Percentiles rank a stretch among this genome's conserved stretches.
phyloP scores from a whole-genome alignment of 176 grass and related monocot genomes.

The Olyra latifolia region DNA sequence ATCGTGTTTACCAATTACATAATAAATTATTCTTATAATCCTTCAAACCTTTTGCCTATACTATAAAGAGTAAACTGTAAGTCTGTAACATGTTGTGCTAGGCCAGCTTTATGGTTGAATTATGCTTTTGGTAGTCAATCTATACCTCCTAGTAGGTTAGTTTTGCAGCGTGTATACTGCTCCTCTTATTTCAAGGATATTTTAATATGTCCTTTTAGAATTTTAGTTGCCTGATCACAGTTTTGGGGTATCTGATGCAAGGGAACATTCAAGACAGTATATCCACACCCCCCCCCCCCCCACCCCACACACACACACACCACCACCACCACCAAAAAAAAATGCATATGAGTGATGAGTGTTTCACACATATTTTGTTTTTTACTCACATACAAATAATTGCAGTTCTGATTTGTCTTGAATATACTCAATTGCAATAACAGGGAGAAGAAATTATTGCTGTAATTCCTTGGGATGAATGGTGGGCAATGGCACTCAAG shows the following conservation, averaged over 20 bases:
- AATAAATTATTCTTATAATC: neutral
- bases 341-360: neutral
- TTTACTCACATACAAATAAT: slow-evolving; percentile 10
- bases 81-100: neutral
- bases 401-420: neutral
- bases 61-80: neutral
- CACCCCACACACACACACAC: too few relatives aligned
- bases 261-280: neutral
- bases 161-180: neutral
- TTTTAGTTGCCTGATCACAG: neutral
- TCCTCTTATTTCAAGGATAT: neutral
- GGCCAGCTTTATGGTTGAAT: neutral
- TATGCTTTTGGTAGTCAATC: neutral
- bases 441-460: slow-evolving; percentile 96
- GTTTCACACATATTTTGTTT: slow-evolving; percentile 18
- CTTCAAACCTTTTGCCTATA: slow-evolving; percentile 4
- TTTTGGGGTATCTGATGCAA: neutral
- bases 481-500: slow-evolving; percentile 89
- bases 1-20: neutral
- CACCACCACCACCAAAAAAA: neutral
- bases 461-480: slow-evolving; percentile 91
- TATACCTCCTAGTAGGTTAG: slow-evolving; percentile 11
- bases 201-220: neutral
- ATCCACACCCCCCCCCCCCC: too few relatives aligned
- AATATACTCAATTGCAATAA: slow-evolving; percentile 16